phyloP scores from a whole-genome alignment of 768 basidiomycete species.

The Calocybe gangraenosa region DNA sequence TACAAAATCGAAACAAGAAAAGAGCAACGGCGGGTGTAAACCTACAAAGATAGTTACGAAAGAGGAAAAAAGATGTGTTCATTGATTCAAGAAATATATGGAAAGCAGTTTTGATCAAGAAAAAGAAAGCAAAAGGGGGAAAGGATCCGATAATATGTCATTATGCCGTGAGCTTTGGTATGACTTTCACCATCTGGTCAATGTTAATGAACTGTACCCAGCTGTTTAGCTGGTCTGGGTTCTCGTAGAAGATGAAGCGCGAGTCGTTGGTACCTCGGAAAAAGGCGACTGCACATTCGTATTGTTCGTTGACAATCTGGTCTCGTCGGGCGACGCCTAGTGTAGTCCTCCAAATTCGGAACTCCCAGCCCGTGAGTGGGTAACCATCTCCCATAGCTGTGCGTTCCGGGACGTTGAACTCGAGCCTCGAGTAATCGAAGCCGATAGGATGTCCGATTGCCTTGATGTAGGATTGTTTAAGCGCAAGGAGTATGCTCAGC shows the following conservation, averaged over 20 bases:
- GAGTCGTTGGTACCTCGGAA: conserved; percentile 64
- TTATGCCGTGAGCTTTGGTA: conserved; percentile 68
- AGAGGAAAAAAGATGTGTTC: no score
- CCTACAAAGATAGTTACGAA: no score
- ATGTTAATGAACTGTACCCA: conserved; percentile 87
- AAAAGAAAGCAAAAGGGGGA: background rate
- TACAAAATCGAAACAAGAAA: no score
- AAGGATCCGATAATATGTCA: background rate
- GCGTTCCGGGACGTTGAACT: conserved; percentile 68
- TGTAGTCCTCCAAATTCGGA: conserved; percentile 72
- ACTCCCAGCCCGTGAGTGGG: conserved; percentile 79
- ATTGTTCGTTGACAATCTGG: conserved; percentile 57
- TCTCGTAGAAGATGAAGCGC: conserved; percentile 70
- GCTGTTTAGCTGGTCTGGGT: conserved; percentile 59
- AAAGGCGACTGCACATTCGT: conserved; percentile 76
- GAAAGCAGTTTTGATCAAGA: no score
- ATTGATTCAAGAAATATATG: no score
- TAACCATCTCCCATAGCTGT: conserved; percentile 64
- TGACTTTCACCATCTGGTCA: conserved; percentile 77
- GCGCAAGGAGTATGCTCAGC: conserved; percentile 70
- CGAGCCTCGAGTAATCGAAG: conserved; percentile 78
- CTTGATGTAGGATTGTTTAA: conserved; percentile 80
- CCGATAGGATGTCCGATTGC: conserved; percentile 79
- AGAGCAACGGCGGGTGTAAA: no score
- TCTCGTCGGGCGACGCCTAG: conserved; percentile 63